These are phyloP conservation scores for Letharia columbiana DNA, from an alignment of 495 filamentous ascomycete species.

Conservation along the genomic window DNA sequence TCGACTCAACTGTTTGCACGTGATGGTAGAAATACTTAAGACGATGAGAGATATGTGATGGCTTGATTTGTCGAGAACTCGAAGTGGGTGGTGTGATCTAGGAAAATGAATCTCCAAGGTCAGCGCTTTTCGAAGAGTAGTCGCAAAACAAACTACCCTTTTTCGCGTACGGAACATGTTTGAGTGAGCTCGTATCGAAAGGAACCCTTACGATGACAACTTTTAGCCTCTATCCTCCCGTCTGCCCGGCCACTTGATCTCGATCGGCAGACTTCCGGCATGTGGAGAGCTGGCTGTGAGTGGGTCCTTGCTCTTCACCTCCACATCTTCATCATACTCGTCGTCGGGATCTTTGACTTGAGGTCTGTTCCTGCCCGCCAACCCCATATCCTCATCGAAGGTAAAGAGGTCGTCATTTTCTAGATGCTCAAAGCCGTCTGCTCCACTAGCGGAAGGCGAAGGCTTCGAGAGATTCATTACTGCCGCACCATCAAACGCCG, in stretches of 20 bases:
- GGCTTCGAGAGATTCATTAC: slow-evolving; percentile 1
- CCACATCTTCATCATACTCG: slow-evolving; percentile 11
- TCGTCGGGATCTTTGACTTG: slow-evolving; percentile 4
- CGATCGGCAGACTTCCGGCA: slow-evolving; percentile 28
- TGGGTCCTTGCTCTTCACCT: slow-evolving; percentile 7
- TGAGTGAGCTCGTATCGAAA: not conserved
- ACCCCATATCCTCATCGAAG: slow-evolving; percentile 23
- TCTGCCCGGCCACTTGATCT: slow-evolving; percentile 25
- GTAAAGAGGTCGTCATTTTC: slow-evolving; percentile 24
- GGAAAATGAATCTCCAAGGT: not conserved
- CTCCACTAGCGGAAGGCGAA: slow-evolving; percentile 9
- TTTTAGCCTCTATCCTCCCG: slow-evolving; percentile 9
- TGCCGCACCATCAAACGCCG: not conserved
- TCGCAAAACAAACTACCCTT: not conserved
- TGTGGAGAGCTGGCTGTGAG: slow-evolving; percentile 21
- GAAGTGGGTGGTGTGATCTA: not conserved
- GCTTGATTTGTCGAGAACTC: not conserved
- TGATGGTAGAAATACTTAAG: not conserved
- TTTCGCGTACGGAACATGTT: not conserved
- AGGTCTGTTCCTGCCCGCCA: slow-evolving; percentile 5
- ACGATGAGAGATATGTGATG: not conserved
- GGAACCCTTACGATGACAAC: not conserved
- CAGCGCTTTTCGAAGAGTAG: not conserved
- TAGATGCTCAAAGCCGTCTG: slow-evolving; percentile 22
- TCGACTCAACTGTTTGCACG: not conserved